Evolutionary conservation across 129 eudicot genomes (phyloP), one percentile per base, ranked within the genome.

Genomic region (Artemisia annua): DNA sequence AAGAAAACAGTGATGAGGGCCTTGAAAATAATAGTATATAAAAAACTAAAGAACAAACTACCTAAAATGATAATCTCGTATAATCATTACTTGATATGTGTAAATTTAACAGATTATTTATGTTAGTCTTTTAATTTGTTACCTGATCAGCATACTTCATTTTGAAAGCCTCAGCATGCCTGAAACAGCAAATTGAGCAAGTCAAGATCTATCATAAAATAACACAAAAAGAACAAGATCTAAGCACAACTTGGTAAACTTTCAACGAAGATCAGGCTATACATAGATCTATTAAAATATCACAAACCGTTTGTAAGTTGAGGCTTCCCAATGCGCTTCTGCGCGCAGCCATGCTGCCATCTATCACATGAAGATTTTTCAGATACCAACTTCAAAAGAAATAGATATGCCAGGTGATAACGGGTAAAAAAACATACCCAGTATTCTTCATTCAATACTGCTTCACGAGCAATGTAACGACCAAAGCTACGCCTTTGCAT

Each of bases 271-370:
- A 69, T 81, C 66, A 57, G 63, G 66, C 61, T 49, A 69, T 20
- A 50, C 35, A 49, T 57, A 35, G 5, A 44, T 56, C 62, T 7
- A 48, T 55, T 55, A 11, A 48, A 75, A 63, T 39, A 39, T 44
- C 15, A 83, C 85, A 74, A 55, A 91, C 97, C 90, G 71, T 85
- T 82, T 88, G 74, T 84, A 86, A 53, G 88, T 61, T 15, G 83
- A 73, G 52, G 96, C 83, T 83, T 91, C 97, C 97, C 96, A 91
- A 69, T 86, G 92, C 30, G 97, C 96, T 84, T 91, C 97, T 71
- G 97, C 96, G 46, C 97, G 87, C 71, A 91, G 75, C 97, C 97
- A 91, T 57, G 97, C 88, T 78, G 97, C 92, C 81, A 88, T 86
- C 97, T 91, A 85, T 69, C 81, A 82, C 74, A 55, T 44, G 50